Percentiles rank a stretch among this genome's conserved stretches.
Conservation (phyloP, 2,329 filamentous ascomycete genomes). For the Fusarium staphyleae region DNA sequence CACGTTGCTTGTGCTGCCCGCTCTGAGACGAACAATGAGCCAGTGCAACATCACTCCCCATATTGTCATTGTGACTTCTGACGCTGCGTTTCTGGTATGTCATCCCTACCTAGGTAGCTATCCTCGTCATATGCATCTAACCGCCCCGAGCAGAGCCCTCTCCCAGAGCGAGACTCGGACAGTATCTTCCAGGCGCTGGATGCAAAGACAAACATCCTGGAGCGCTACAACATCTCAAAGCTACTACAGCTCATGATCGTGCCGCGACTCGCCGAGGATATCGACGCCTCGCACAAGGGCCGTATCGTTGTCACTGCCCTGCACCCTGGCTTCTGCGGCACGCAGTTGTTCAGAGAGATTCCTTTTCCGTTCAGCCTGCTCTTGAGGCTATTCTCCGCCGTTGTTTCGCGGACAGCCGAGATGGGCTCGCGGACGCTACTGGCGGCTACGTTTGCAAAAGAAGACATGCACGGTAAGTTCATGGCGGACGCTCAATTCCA, state of each 20-base stretch:
- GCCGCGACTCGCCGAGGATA: slow-evolving; percentile 45
- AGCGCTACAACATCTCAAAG: slow-evolving; percentile 45
- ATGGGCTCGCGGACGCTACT: slow-evolving; percentile 51
- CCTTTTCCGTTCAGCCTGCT: slow-evolving; percentile 41
- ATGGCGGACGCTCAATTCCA: slow-evolving; percentile 46
- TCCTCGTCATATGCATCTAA: not conserved
- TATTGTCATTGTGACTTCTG: slow-evolving; percentile 51
- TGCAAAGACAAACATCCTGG: slow-evolving; percentile 20
- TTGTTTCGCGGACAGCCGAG: slow-evolving; percentile 49
- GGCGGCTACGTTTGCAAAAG: slow-evolving; percentile 47
- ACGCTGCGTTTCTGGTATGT: slow-evolving; percentile 36
- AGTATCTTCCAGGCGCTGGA: slow-evolving; percentile 47
- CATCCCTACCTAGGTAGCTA: too few relatives aligned
- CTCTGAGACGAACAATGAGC: slow-evolving; percentile 47
- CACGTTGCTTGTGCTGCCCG: slow-evolving; percentile 52
- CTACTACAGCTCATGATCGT: slow-evolving; percentile 43
- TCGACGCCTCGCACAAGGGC: slow-evolving; percentile 43
- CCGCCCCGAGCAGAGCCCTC: slow-evolving; percentile 38
- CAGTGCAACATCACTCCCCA: slow-evolving; percentile 46
- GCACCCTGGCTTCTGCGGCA: slow-evolving; percentile 52
- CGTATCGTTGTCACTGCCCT: slow-evolving; percentile 49
- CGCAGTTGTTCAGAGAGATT: slow-evolving; percentile 48
- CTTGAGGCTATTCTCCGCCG: slow-evolving; percentile 12
- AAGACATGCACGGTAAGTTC: slow-evolving; percentile 52
- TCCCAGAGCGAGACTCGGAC: slow-evolving; percentile 44